These are phyloP conservation scores for Penicillium sp. DNA, from an alignment of 2,329 filamentous ascomycete species.

Conservation along the genomic window DNA sequence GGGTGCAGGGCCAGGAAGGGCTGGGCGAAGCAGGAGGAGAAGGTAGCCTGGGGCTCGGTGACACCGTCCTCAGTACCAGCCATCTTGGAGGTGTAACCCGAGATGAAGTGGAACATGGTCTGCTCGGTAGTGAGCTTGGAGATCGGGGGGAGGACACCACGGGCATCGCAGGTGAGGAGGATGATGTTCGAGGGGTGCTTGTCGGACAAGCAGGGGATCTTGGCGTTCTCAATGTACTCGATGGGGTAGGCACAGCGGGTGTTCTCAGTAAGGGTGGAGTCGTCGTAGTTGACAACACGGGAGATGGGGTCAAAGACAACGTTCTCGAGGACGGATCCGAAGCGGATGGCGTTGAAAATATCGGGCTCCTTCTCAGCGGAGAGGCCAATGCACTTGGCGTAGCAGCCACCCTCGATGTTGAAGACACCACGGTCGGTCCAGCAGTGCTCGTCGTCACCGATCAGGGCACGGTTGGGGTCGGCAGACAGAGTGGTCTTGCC, in stretches of 20 bases:
- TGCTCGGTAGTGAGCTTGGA: constrained; percentile 90
- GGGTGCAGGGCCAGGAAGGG: constrained; percentile 97
- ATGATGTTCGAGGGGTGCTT: constrained; percentile 95
- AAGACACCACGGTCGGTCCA: constrained; percentile 95
- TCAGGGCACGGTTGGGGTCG: constrained; percentile 89
- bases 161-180: constrained; percentile 92
- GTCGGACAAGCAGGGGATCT: constrained; percentile 84
- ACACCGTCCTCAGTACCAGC: constrained; percentile 95
- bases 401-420: constrained; percentile 99
- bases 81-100: constrained; percentile 99
- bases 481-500: constrained; percentile 98
- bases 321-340: constrained; percentile 95
- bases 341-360: constrained; percentile 91
- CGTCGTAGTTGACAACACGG: constrained; percentile 89
- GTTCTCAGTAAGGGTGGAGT: constrained; percentile 91
- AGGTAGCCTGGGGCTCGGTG: constrained; percentile 93
- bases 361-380: constrained; percentile 98
- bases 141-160: constrained; percentile 93
- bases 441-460: constrained; percentile 99
- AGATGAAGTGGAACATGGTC: constrained; percentile 99
- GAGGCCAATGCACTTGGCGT: constrained; percentile 96
- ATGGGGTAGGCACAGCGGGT: constrained; percentile 97
- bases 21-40: constrained; percentile 98
- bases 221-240: constrained; percentile 97
- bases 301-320: constrained; percentile 91